A percentile compares a stretch with the other conserved stretches of the same genome.
These are phyloP conservation scores for Alloascoidea hylecoeti DNA, from an alignment of 805 yeast species.

Conservation along the genomic window DNA sequence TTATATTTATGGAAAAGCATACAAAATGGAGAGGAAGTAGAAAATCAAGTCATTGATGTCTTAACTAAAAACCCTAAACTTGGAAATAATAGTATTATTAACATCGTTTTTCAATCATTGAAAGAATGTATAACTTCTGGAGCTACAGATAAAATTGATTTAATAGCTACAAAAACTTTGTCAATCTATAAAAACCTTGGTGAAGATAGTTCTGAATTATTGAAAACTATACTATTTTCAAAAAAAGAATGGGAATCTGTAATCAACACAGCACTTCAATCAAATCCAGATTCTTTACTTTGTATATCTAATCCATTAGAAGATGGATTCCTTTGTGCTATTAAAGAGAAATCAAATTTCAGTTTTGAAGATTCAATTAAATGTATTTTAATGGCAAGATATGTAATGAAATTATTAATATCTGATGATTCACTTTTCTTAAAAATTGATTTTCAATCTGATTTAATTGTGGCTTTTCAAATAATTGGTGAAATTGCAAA, in stretches of 20 bases:
- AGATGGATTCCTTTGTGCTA: constrained; percentile 18
- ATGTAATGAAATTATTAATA: not conserved
- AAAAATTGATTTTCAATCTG: not conserved
- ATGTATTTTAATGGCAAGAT: not conserved
- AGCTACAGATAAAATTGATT: too few species aligned
- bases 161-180: too few species aligned
- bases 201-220: too few species aligned
- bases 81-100: too few species aligned
- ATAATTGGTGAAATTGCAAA: not conserved
- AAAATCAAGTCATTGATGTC: too few species aligned
- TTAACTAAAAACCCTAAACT: too few species aligned
- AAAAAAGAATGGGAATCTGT: constrained; percentile 11
- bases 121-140: too few species aligned
- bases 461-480: not conserved
- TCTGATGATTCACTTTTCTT: not conserved
- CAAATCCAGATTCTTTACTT: constrained; percentile 6
- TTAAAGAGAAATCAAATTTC: constrained; percentile 19
- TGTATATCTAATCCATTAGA: constrained; percentile 12
- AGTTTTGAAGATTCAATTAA: constrained; percentile 1
- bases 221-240: too few species aligned
- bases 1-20: too few species aligned
- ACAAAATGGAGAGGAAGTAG: too few species aligned
- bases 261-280: constrained; percentile 13
- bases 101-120: too few species aligned
- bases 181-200: too few species aligned